Percentiles rank a stretch among this genome's conserved stretches.
These are phyloP conservation scores for Solanum boliviense DNA, from an alignment of 257 asterid species.

Conservation along the genomic window DNA sequence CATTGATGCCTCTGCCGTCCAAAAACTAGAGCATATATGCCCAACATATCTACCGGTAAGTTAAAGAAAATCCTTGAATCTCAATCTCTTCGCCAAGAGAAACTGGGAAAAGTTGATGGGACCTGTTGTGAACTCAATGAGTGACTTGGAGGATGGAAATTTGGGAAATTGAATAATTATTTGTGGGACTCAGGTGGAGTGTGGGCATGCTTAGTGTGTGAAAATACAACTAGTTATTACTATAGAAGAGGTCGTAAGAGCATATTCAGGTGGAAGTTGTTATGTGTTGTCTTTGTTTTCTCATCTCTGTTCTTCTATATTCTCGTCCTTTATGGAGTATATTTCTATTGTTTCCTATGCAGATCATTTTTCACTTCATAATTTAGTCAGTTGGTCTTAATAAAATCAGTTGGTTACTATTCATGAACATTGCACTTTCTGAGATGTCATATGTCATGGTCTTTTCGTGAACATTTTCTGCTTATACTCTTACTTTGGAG, in stretches of 20 bases:
- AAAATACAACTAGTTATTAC: not conserved
- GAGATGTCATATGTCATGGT: constrained; percentile 26
- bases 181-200: not conserved
- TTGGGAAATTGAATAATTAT: too few species aligned
- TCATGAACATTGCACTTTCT: constrained; percentile 21
- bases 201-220: not conserved
- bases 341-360: not conserved
- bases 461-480: constrained; percentile 12
- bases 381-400: not conserved
- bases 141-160: too few species aligned
- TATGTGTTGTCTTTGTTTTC: not conserved
- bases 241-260: not conserved
- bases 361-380: not conserved
- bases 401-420: not conserved
- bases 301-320: not conserved
- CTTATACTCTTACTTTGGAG: not conserved
- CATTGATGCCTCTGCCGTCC: rapidly evolving
- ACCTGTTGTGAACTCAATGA: too few species aligned
- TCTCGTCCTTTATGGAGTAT: not conserved
- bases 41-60: constrained; percentile 52
- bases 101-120: constrained; percentile 21
- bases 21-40: not conserved
- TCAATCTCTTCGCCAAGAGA: constrained; percentile 13
- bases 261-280: not conserved
- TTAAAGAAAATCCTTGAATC: constrained; percentile 49